A percentile compares a stretch with the other conserved stretches of the same genome.
These are phyloP conservation scores for Scutellaria minor DNA, from an alignment of 257 asterid species.

Conservation along the genomic window DNA sequence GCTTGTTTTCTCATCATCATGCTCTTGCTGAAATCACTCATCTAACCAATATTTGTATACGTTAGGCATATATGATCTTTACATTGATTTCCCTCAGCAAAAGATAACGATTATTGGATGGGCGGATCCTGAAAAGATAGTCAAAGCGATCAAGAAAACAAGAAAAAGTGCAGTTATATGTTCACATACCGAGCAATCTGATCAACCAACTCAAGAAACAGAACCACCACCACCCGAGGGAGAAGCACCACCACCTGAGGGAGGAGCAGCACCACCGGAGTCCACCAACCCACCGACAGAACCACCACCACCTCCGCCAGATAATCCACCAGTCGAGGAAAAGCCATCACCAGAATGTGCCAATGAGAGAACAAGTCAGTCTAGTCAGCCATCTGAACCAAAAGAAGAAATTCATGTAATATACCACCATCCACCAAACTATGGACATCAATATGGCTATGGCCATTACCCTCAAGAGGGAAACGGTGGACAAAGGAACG, in stretches of 20 bases:
- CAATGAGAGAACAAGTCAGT: slow-evolving; percentile 39
- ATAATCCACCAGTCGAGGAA: slow-evolving; percentile 47
- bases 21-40: background rate
- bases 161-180: slow-evolving; percentile 77
- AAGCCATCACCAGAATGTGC: slow-evolving; percentile 31
- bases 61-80: slow-evolving; percentile 71
- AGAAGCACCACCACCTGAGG: slow-evolving; percentile 26
- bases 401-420: slow-evolving; percentile 69
- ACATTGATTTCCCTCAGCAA: slow-evolving; percentile 76
- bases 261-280: slow-evolving; percentile 48
- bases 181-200: slow-evolving; percentile 64
- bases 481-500: slow-evolving; percentile 38
- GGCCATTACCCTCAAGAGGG: slow-evolving; percentile 45
- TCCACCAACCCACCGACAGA: slow-evolving; percentile 47
- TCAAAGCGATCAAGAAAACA: slow-evolving; percentile 76
- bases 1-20: background rate
- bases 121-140: slow-evolving; percentile 77
- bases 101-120: slow-evolving; percentile 75
- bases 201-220: slow-evolving; percentile 50
- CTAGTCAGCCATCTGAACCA: slow-evolving; percentile 42
- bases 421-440: slow-evolving; percentile 70
- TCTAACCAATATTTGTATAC: slow-evolving; percentile 17
- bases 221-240: slow-evolving; percentile 34
- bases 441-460: slow-evolving; percentile 46
- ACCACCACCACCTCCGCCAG: slow-evolving; percentile 43